A percentile compares a stretch with the other conserved stretches of the same genome.
Evolutionary conservation across 2,329 filamentous ascomycete species (phyloP).

Genomic region (Fusarium sp.): DNA sequence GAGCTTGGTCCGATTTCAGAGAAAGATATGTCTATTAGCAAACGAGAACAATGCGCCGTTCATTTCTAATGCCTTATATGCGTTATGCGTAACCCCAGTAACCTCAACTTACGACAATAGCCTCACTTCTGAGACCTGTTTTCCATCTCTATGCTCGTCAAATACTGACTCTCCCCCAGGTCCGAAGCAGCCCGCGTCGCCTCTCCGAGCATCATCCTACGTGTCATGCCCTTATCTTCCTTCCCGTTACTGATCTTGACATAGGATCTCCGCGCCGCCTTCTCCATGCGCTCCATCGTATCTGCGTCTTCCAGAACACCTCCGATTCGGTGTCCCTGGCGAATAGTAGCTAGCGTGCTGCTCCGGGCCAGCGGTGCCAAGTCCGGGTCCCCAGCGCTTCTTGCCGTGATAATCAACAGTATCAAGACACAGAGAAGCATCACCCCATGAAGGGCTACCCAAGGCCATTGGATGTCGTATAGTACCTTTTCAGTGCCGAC

Average conservation of each 20-base stretch:
- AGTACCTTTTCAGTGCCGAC: background rate
- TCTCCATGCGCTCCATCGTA: slow-evolving; percentile 14
- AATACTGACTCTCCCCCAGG: background rate
- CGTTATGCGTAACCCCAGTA: background rate
- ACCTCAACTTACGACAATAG: background rate
- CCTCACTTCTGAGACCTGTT: background rate
- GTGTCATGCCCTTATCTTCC: background rate
- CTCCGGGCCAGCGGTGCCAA: background rate
- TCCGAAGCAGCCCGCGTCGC: background rate
- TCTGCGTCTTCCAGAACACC: background rate
- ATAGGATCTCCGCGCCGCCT: background rate
- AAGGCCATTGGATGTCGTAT: slow-evolving; percentile 13
- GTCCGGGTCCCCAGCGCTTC: background rate
- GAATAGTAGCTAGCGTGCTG: slow-evolving; percentile 12
- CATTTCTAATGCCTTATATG: background rate
- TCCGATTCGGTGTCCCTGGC: slow-evolving; percentile 5
- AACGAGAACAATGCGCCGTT: background rate
- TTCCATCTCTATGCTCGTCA: background rate
- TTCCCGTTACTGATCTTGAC: background rate
- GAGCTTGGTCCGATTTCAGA: too few species aligned
- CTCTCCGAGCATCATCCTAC: background rate
- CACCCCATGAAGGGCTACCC: slow-evolving; percentile 6
- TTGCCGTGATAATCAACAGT: slow-evolving; percentile 5
- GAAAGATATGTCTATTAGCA: too few species aligned
- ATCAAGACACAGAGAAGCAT: background rate